Conservation (phyloP, 1,284 basidiomycete species). For the Cutaneotrichosporon spelunceum region DNA sequence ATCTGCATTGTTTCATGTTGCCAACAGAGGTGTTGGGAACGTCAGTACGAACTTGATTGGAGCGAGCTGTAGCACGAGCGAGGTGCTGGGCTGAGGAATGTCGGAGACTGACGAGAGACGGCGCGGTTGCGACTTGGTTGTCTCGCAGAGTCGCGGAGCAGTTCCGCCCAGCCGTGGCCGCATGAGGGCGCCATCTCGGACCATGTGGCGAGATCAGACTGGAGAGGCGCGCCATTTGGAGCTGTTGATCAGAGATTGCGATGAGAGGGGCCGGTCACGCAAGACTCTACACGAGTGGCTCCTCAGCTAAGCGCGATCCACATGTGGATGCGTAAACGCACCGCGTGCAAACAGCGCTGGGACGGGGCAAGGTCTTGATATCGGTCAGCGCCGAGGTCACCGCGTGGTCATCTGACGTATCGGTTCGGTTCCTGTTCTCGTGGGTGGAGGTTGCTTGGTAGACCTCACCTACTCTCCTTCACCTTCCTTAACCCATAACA, state of each 20-base stretch:
- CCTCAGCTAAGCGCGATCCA: neutral
- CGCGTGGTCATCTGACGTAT: neutral
- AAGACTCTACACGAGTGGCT: neutral
- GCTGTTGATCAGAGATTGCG: neutral
- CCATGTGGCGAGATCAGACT: no score
- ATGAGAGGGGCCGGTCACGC: neutral
- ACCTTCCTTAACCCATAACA: neutral
- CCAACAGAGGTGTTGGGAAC: neutral
- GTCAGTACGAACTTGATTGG: neutral
- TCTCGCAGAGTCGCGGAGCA: no score
- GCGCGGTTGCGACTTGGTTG: no score
- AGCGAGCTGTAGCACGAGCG: neutral
- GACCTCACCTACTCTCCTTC: neutral
- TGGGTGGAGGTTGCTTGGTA: neutral
- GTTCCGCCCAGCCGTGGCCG: no score
- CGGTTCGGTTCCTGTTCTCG: neutral
- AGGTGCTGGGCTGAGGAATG: neutral
- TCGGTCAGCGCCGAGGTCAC: neutral
- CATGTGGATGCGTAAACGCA: neutral
- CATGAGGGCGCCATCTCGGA: no score
- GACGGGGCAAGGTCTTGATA: no score
- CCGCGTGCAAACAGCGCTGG: neutral
- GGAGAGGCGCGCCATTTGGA: neutral
- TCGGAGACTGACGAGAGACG: neutral
- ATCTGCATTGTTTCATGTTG: neutral